Percentiles rank a stretch among this genome's conserved stretches.
phyloP scores from a whole-genome alignment of 2,329 filamentous ascomycete species.

The Acephala macrosclerotiorum region DNA sequence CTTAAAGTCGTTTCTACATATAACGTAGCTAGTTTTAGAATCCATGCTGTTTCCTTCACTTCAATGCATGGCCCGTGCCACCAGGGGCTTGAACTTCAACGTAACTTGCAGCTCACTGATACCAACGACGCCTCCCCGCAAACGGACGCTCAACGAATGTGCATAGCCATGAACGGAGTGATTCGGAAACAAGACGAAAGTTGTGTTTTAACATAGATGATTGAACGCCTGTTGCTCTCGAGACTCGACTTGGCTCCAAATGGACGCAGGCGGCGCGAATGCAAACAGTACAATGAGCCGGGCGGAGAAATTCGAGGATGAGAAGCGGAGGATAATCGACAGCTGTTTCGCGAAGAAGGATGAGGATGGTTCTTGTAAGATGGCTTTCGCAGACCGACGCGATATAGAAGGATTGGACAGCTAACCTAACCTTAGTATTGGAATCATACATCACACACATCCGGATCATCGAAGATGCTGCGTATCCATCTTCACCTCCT shows the following conservation, averaged over 20 bases:
- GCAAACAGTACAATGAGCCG: conserved; percentile 40
- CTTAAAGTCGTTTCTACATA: neutral
- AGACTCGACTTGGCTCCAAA: conserved; percentile 43
- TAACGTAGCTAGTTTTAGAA: neutral
- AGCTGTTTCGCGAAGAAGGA: conserved; percentile 95
- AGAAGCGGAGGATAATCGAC: conserved; percentile 92
- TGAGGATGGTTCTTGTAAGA: conserved; percentile 79
- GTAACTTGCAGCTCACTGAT: neutral
- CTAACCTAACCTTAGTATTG: conserved; percentile 59
- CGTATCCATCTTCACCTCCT: conserved; percentile 82
- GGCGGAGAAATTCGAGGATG: conserved; percentile 93
- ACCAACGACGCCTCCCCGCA: neutral
- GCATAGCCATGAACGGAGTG: conserved; percentile 31
- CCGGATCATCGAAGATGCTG: conserved; percentile 84
- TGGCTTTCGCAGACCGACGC: conserved; percentile 1
- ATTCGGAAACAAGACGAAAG: conserved; percentile 15
- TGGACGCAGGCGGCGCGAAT: conserved; percentile 44
- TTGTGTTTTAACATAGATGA: conserved; percentile 33
- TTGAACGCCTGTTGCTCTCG: conserved; percentile 23
- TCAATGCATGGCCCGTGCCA: neutral
- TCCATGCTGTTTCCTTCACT: neutral
- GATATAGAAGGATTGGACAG: neutral
- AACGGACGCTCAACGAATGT: conserved; percentile 8
- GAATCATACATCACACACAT: conserved; percentile 99
- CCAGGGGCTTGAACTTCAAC: neutral